Percentiles rank a stretch among this genome's conserved stretches.
Evolutionary conservation across 306 rosid species (phyloP).

Genomic region (Cucurbita maxima): DNA sequence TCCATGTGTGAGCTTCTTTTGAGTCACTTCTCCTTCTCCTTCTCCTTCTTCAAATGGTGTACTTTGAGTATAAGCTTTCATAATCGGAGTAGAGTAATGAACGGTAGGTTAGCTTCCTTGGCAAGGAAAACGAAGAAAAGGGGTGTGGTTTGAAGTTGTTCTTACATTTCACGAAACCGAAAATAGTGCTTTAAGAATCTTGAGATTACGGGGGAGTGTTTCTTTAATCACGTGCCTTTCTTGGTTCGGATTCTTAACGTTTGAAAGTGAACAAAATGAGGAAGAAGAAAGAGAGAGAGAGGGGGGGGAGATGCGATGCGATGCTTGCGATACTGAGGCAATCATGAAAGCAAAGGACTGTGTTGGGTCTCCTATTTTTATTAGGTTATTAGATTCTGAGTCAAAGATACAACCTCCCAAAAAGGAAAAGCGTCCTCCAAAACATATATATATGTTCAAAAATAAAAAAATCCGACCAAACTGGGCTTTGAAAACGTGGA

Average conservation of each 20-base stretch:
- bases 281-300: background rate
- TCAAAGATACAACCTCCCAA: conserved; percentile 18
- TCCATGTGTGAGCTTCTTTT: background rate
- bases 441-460: background rate
- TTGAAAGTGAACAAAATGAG: background rate
- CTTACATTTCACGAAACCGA: background rate
- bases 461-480: conserved; percentile 23
- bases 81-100: too few relatives aligned
- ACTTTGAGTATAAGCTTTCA: background rate
- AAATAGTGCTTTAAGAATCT: background rate
- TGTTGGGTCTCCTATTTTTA: background rate
- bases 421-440: conserved; percentile 9
- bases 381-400: background rate
- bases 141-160: too few relatives aligned
- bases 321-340: conserved; percentile 7
- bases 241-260: background rate
- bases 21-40: too few relatives aligned
- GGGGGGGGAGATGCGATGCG: background rate
- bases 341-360: conserved; percentile 22
- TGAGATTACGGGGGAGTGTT: too few relatives aligned
- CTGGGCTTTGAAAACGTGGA: background rate
- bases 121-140: background rate
- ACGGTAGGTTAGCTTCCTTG: background rate
- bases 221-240: conserved; percentile 3
- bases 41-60: too few relatives aligned